phyloP scores from a whole-genome alignment of 106 monocot genomes.

The Alisma plantagoaquatica region DNA sequence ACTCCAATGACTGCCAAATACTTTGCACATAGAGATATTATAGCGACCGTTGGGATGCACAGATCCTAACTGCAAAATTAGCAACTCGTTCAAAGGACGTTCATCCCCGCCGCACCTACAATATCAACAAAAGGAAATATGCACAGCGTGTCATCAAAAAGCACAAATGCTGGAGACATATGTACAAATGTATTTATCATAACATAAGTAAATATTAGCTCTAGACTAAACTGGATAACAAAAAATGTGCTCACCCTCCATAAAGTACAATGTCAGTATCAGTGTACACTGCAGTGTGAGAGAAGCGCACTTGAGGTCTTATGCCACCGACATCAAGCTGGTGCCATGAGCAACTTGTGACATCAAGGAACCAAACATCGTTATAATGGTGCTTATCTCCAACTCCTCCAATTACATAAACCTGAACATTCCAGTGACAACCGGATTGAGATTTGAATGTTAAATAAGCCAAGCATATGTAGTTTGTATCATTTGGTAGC shows the following conservation, averaged over 20 bases:
- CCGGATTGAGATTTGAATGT: too few species aligned
- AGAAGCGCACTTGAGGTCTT: constrained; percentile 76
- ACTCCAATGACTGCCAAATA: constrained; percentile 61
- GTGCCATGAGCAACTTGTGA: constrained; percentile 42
- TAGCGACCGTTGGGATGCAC: constrained; percentile 78
- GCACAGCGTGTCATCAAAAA: too few species aligned
- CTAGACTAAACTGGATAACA: too few species aligned
- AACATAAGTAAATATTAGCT: too few species aligned
- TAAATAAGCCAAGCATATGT: too few species aligned
- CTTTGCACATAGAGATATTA: constrained; percentile 78
- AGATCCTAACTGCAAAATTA: constrained; percentile 71
- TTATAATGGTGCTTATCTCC: constrained; percentile 92
- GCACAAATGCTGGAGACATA: too few species aligned
- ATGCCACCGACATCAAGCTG: constrained; percentile 66
- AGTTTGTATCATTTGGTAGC: too few species aligned
- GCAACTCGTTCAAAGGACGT: constrained; percentile 73
- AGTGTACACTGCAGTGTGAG: constrained; percentile 61
- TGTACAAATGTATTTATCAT: too few species aligned
- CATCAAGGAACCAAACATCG: constrained; percentile 89
- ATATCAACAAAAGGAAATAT: constrained; percentile 12
- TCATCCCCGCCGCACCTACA: constrained; percentile 90
- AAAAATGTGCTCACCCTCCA: constrained; percentile 94
- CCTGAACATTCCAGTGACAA: too few species aligned
- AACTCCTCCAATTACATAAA: constrained; percentile 84
- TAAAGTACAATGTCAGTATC: constrained; percentile 68